Percentiles rank a stretch among this genome's conserved stretches.
Evolutionary conservation across 352 stramenopile species (phyloP).

Genomic region (Globisporangium camurandrum): DNA sequence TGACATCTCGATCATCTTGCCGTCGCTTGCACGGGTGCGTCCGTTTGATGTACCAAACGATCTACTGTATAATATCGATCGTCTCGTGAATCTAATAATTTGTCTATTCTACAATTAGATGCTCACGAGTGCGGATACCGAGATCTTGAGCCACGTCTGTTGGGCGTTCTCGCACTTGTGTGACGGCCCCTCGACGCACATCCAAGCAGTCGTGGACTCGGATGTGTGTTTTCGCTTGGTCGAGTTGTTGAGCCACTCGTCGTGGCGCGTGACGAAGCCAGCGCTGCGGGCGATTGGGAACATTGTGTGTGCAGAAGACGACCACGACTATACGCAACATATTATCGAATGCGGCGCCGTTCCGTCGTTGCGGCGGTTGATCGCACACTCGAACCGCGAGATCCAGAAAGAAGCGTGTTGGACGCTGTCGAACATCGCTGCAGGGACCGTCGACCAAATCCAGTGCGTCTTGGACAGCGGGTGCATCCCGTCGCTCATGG

Average conservation of each 20-base stretch:
- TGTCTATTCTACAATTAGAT: constrained; percentile 37
- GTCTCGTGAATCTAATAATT: no score
- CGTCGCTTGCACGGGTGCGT: constrained; percentile 64
- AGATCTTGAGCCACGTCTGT: constrained; percentile 93
- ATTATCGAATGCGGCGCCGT: constrained; percentile 97
- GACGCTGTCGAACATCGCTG: constrained; percentile 97
- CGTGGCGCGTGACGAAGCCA: constrained; percentile 95
- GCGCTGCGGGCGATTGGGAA: constrained; percentile 97
- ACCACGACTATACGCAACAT: constrained; percentile 89
- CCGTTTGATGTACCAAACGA: background rate
- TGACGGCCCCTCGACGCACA: constrained; percentile 94
- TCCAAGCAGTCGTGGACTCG: constrained; percentile 92
- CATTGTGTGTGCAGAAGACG: constrained; percentile 97
- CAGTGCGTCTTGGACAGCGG: constrained; percentile 96
- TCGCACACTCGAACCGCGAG: constrained; percentile 94
- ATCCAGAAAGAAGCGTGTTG: constrained; percentile 97
- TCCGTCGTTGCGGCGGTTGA: constrained; percentile 88
- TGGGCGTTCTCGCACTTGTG: constrained; percentile 97
- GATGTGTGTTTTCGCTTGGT: constrained; percentile 89
- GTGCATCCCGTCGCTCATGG: constrained; percentile 92
- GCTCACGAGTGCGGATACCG: constrained; percentile 90
- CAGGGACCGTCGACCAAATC: constrained; percentile 96
- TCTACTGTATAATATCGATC: background rate
- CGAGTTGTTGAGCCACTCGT: constrained; percentile 89
- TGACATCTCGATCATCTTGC: constrained; percentile 86